These are phyloP conservation scores for Sporisorium reilianum DNA, from an alignment of 1,284 basidiomycete genomes.

Conservation along the genomic window DNA sequence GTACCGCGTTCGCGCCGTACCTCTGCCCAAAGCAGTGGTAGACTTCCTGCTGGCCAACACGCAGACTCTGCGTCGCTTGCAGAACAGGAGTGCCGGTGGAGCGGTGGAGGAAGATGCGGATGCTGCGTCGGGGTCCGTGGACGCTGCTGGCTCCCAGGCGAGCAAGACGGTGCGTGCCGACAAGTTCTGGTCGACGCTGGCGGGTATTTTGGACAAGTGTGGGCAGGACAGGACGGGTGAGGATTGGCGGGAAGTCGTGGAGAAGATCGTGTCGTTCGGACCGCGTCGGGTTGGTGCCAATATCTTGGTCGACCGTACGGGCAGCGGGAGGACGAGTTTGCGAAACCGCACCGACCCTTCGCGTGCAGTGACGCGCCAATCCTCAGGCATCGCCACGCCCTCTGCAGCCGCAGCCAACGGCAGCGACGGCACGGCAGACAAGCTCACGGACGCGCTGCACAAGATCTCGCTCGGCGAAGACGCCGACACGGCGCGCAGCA, in stretches of 20 bases:
- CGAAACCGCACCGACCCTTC: slow-evolving; percentile 39
- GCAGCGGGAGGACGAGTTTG: slow-evolving; percentile 19
- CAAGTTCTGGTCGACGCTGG: slow-evolving; percentile 83
- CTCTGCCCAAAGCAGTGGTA: slow-evolving; percentile 78
- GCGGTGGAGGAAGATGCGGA: slow-evolving; percentile 29
- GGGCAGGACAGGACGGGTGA: slow-evolving; percentile 75
- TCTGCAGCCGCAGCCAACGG: neutral
- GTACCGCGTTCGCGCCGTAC: slow-evolving; percentile 85
- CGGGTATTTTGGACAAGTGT: slow-evolving; percentile 73
- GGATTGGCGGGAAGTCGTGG: slow-evolving; percentile 82
- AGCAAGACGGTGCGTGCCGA: slow-evolving; percentile 67
- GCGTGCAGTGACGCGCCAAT: slow-evolving; percentile 21
- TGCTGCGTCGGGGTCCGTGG: slow-evolving; percentile 18
- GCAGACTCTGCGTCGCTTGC: slow-evolving; percentile 70
- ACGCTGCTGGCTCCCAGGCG: slow-evolving; percentile 37
- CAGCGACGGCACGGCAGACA: slow-evolving; percentile 9
- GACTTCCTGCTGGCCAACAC: slow-evolving; percentile 83
- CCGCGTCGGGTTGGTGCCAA: slow-evolving; percentile 89
- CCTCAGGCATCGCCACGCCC: slow-evolving; percentile 39
- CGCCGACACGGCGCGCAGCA: neutral
- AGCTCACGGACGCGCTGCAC: slow-evolving; percentile 34
- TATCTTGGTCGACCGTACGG: slow-evolving; percentile 79
- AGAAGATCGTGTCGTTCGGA: slow-evolving; percentile 90
- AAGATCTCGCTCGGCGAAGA: slow-evolving; percentile 25
- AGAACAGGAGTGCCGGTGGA: slow-evolving; percentile 58